These are phyloP conservation scores for Pythium periplocum DNA, from an alignment of 352 stramenopile species.

Conservation along the genomic window DNA sequence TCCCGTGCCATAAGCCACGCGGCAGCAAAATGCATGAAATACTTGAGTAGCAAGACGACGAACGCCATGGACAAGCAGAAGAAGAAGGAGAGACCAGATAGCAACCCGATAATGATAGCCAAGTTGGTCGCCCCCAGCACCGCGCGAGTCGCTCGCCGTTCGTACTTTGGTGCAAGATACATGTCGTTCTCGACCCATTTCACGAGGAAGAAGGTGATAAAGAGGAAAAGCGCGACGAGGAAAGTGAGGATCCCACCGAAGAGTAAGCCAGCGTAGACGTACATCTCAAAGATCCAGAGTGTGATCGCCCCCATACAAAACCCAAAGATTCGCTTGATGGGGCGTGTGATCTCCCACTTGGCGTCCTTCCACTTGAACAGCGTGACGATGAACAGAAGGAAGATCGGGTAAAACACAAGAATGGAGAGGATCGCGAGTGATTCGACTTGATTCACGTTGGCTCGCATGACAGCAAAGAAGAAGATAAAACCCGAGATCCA, in stretches of 20 bases:
- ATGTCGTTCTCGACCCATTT: slow-evolving; percentile 85
- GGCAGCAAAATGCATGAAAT: slow-evolving; percentile 48
- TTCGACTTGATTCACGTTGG: slow-evolving; percentile 63
- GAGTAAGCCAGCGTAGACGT: slow-evolving; percentile 49
- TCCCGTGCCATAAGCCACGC: slow-evolving; percentile 50
- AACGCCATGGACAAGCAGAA: slow-evolving; percentile 83
- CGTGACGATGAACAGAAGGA: slow-evolving; percentile 66
- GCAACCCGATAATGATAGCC: slow-evolving; percentile 37
- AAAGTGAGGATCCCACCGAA: slow-evolving; percentile 59
- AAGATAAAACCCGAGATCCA: slow-evolving; percentile 70
- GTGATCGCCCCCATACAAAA: slow-evolving; percentile 29
- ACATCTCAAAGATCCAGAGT: slow-evolving; percentile 80
- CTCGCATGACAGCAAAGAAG: slow-evolving; percentile 57
- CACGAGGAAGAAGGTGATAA: slow-evolving; percentile 69
- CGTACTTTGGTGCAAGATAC: slow-evolving; percentile 66
- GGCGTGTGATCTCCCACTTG: slow-evolving; percentile 50
- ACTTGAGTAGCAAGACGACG: slow-evolving; percentile 76
- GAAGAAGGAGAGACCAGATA: slow-evolving; percentile 69
- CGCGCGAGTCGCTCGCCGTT: slow-evolving; percentile 36
- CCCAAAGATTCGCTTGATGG: slow-evolving; percentile 31
- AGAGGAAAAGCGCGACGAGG: slow-evolving; percentile 52
- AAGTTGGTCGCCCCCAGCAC: slow-evolving; percentile 29
- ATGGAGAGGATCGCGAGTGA: slow-evolving; percentile 69
- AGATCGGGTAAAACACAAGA: slow-evolving; percentile 75
- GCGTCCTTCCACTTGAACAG: slow-evolving; percentile 78